Conservation (phyloP, 768 basidiomycete species). For the Phaffia tasmanica region DNA sequence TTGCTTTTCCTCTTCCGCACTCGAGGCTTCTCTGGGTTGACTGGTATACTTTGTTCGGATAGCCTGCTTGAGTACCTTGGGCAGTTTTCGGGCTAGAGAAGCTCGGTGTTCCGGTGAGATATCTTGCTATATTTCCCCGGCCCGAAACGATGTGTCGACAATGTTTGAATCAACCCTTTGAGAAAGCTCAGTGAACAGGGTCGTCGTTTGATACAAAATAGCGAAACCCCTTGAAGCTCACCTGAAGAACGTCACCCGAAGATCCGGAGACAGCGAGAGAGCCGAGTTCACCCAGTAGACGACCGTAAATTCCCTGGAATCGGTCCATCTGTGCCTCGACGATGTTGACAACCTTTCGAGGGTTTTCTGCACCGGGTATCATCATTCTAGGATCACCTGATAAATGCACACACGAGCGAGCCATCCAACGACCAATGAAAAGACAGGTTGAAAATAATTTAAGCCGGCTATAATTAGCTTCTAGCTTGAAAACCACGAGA, state of each 20-base stretch:
- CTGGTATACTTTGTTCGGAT: slow-evolving; percentile 24
- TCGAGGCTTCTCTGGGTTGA: slow-evolving; percentile 35
- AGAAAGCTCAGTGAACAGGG: too few relatives aligned
- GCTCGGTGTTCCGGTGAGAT: slow-evolving; percentile 54
- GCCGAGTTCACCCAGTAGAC: slow-evolving; percentile 27
- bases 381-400: slow-evolving; percentile 81
- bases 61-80: slow-evolving; percentile 49
- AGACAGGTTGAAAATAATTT: not conserved
- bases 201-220: not conserved
- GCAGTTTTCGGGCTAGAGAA: slow-evolving; percentile 67
- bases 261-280: slow-evolving; percentile 19
- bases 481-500: not conserved
- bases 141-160: not conserved
- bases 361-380: slow-evolving; percentile 81
- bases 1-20: slow-evolving; percentile 58
- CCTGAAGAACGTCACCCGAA: slow-evolving; percentile 15
- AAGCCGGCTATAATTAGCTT: too few relatives aligned
- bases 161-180: not conserved
- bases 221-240: not conserved
- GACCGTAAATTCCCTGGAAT: slow-evolving; percentile 78
- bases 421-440: not conserved
- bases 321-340: slow-evolving; percentile 68
- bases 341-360: slow-evolving; percentile 86
- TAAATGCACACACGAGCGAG: not conserved
- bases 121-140: slow-evolving; percentile 49